Conservation (phyloP, 805 yeast species). For the Cyberlindnera galapagoensis region DNA sequence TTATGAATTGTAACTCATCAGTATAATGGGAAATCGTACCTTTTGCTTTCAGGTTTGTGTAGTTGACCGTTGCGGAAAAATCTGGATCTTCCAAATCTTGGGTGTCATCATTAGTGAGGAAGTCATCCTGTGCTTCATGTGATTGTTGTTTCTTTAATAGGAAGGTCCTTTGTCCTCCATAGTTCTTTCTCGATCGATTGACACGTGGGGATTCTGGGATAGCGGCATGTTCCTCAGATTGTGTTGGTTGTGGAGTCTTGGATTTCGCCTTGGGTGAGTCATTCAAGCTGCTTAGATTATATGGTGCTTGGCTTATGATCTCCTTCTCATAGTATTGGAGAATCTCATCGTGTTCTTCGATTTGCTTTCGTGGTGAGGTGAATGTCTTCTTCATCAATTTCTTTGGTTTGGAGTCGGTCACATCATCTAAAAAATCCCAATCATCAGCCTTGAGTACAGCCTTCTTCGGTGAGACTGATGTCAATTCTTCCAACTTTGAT, state of each 20-base stretch:
- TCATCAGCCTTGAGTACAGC: background rate
- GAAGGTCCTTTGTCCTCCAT: constrained; percentile 26
- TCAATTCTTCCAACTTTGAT: background rate
- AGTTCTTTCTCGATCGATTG: constrained; percentile 16
- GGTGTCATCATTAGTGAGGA: background rate
- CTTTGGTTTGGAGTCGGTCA: constrained; percentile 2
- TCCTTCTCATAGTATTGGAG: constrained; percentile 11
- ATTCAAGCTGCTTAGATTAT: background rate
- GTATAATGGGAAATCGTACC: constrained; percentile 29
- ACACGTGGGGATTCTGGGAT: constrained; percentile 2
- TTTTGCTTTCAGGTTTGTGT: constrained; percentile 26
- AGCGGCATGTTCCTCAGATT: background rate
- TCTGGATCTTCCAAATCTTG: constrained; percentile 8
- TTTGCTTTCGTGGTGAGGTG: constrained; percentile 6
- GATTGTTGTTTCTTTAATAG: constrained; percentile 10
- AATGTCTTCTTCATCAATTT: constrained; percentile 5
- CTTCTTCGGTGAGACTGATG: background rate
- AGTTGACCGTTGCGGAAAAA: constrained; percentile 5
- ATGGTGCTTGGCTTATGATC: too few relatives aligned
- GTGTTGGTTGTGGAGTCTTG: background rate
- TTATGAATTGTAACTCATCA: constrained; percentile 31
- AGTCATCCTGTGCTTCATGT: constrained; percentile 9
- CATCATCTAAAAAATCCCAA: constrained; percentile 5
- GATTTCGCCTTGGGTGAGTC: too few relatives aligned
- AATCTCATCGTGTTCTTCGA: constrained; percentile 8